These are phyloP conservation scores for Tilletia indica DNA, from an alignment of 1,284 basidiomycete species.

Conservation along the genomic window DNA sequence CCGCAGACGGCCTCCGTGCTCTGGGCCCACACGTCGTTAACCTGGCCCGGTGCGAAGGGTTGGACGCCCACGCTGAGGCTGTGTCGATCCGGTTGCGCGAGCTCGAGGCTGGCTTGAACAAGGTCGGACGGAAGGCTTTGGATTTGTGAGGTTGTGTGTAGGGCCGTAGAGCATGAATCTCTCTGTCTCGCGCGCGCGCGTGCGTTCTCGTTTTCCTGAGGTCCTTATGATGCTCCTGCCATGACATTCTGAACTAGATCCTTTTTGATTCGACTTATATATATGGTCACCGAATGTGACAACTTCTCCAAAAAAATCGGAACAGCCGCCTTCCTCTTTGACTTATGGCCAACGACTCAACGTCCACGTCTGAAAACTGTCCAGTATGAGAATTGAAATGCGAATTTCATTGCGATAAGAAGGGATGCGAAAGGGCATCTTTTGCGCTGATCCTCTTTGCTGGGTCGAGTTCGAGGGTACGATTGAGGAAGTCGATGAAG, in stretches of 20 bases:
- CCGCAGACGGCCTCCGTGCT: constrained; percentile 70
- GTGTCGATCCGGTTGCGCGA: constrained; percentile 55
- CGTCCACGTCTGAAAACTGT: no score
- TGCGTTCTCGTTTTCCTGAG: no score
- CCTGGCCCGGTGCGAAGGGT: constrained; percentile 88
- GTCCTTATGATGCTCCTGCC: no score
- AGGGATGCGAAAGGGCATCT: constrained; percentile 83
- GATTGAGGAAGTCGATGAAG: constrained; percentile 89
- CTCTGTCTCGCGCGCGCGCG: no score
- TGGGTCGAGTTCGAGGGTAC: constrained; percentile 87
- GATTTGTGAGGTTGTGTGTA: neutral
- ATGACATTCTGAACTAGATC: no score
- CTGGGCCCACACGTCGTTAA: constrained; percentile 87
- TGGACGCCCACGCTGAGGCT: constrained; percentile 80
- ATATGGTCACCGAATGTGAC: no score
- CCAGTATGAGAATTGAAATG: no score
- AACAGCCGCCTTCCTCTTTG: no score
- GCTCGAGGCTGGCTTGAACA: neutral
- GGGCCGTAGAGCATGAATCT: no score
- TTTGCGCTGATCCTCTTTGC: constrained; percentile 78
- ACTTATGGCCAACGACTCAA: no score
- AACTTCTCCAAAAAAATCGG: no score
- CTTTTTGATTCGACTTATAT: no score
- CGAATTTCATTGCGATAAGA: constrained; percentile 57
- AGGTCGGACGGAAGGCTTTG: neutral